Conservation (phyloP, 306 rosid species). For the Prunus mume region DNA sequence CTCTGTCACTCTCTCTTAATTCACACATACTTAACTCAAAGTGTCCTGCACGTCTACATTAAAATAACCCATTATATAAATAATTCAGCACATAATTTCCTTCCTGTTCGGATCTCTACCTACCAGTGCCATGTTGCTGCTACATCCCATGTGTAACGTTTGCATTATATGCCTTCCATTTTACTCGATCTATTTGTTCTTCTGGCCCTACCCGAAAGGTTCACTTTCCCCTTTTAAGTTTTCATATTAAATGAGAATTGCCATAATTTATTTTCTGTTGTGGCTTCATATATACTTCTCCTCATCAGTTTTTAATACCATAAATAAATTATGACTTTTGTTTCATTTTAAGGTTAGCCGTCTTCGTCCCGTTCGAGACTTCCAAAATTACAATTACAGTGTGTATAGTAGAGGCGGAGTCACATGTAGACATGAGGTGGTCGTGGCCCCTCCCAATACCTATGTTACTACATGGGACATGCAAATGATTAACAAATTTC, state of each 20-base stretch:
- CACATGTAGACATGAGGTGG: too few species aligned
- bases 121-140: neutral
- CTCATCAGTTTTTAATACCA: too few species aligned
- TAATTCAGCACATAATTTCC: neutral
- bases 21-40: neutral
- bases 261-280: too few species aligned
- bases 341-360: neutral
- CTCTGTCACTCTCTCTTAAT: conserved; percentile 1
- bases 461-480: too few species aligned
- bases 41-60: neutral
- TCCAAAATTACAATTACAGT: too few species aligned
- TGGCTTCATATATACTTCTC: too few species aligned
- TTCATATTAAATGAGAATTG: neutral
- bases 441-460: too few species aligned
- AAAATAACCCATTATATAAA: neutral
- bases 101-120: conserved; percentile 16
- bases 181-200: conserved; percentile 24
- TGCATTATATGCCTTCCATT: conserved; percentile 11
- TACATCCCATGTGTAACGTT: neutral
- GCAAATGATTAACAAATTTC: too few species aligned
- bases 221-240: neutral
- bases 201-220: conserved; percentile 14
- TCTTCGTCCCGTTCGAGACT: neutral
- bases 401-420: too few species aligned
- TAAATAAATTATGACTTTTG: neutral